phyloP scores from a whole-genome alignment of 2,329 filamentous ascomycete genomes.

The Elsinoe batatas region DNA sequence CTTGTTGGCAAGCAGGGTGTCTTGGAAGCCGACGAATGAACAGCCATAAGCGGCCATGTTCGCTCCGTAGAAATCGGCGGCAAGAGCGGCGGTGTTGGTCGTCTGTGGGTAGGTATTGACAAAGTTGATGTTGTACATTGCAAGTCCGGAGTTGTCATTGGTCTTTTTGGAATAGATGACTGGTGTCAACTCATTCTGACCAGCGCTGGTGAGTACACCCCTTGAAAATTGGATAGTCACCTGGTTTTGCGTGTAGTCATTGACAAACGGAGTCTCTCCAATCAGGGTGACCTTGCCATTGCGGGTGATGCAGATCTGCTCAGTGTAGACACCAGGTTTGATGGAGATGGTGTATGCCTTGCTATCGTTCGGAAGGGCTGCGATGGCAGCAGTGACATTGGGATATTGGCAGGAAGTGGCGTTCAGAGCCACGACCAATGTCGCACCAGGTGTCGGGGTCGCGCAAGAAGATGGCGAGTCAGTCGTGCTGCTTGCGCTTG shows the following conservation, averaged over 20 bases:
- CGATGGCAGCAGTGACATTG: slow-evolving; percentile 36
- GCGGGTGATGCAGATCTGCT: slow-evolving; percentile 34
- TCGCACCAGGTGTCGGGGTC: slow-evolving; percentile 25
- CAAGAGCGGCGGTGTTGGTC: slow-evolving; percentile 27
- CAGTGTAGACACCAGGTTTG: slow-evolving; percentile 33
- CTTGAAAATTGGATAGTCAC: slow-evolving; percentile 31
- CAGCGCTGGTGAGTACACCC: slow-evolving; percentile 33
- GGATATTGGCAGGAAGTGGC: slow-evolving; percentile 30
- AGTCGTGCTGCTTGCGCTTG: slow-evolving; percentile 15
- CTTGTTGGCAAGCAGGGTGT: slow-evolving; percentile 25
- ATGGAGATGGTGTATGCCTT: slow-evolving; percentile 34
- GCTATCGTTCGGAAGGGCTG: slow-evolving; percentile 34
- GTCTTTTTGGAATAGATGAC: slow-evolving; percentile 38
- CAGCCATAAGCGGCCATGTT: slow-evolving; percentile 28
- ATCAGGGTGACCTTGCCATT: slow-evolving; percentile 31
- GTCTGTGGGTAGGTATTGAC: slow-evolving; percentile 27
- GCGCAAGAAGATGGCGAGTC: slow-evolving; percentile 17
- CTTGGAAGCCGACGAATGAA: slow-evolving; percentile 25
- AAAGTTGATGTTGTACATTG: slow-evolving; percentile 27
- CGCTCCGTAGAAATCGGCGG: slow-evolving; percentile 25
- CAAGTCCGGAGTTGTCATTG: slow-evolving; percentile 21
- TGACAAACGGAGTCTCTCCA: slow-evolving; percentile 26
- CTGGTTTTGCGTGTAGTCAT: slow-evolving; percentile 30
- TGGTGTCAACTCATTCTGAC: slow-evolving; percentile 35
- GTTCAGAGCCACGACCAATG: slow-evolving; percentile 24